Evolutionary conservation across 306 rosid species (phyloP).

Genomic region (Dalbergia oliveri): DNA sequence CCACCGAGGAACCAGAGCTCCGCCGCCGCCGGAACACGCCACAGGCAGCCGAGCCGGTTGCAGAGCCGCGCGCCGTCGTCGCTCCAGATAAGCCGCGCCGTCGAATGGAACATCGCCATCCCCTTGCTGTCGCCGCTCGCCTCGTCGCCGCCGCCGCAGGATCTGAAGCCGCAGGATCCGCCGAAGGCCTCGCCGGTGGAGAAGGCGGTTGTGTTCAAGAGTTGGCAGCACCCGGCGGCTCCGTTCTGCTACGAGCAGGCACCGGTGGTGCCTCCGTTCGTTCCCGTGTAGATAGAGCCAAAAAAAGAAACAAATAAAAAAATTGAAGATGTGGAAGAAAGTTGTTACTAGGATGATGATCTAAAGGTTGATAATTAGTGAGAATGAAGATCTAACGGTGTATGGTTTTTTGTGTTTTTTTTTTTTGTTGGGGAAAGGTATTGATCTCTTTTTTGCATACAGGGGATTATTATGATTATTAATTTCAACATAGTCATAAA

Average conservation of each 20-base stretch:
- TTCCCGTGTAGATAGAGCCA: slow-evolving; percentile 53
- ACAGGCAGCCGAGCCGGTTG: slow-evolving; percentile 67
- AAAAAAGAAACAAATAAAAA: not conserved
- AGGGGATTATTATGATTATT: slow-evolving; percentile 13
- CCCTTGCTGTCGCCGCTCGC: slow-evolving; percentile 84
- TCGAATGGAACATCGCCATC: slow-evolving; percentile 90
- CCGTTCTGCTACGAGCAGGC: slow-evolving; percentile 77
- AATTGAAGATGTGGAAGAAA: not conserved
- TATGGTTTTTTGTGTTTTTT: not conserved
- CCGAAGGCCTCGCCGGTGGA: slow-evolving; percentile 42
- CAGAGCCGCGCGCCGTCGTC: slow-evolving; percentile 90
- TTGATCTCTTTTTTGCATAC: slow-evolving; percentile 46
- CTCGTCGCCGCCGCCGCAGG: slow-evolving; percentile 65
- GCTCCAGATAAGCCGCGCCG: slow-evolving; percentile 62
- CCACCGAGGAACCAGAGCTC: slow-evolving; percentile 32
- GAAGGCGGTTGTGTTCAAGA: slow-evolving; percentile 53
- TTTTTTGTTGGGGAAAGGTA: slow-evolving; percentile 25
- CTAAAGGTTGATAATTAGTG: slow-evolving; percentile 17
- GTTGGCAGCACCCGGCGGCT: slow-evolving; percentile 98
- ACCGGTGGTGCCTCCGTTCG: slow-evolving; percentile 66
- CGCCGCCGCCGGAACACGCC: slow-evolving; percentile 15
- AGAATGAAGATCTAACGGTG: slow-evolving; percentile 51
- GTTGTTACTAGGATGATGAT: slow-evolving; percentile 29
- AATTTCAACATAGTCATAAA: slow-evolving; percentile 2
- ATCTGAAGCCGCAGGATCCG: slow-evolving; percentile 38